phyloP scores from a whole-genome alignment of 2,329 filamentous ascomycete species.

The Penicillium sp. region DNA sequence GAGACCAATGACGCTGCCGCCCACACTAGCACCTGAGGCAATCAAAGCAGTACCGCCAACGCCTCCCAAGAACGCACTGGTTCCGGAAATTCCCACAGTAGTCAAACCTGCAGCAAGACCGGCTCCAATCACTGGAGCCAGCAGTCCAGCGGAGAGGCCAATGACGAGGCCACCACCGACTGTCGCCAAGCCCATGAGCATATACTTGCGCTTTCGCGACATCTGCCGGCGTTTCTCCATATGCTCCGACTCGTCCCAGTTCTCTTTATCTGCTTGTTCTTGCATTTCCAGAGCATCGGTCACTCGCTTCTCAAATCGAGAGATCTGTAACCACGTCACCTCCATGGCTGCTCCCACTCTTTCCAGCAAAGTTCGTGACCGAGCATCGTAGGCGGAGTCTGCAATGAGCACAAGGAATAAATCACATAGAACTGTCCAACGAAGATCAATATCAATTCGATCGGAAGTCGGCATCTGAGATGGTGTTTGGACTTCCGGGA shows the following conservation, averaged over 20 bases:
- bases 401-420: conserved; percentile 93
- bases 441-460: conserved; percentile 90
- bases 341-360: conserved; percentile 76
- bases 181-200: conserved; percentile 95
- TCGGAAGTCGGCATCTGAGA: conserved; percentile 77
- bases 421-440: conserved; percentile 96
- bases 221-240: conserved; percentile 82
- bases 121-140: conserved; percentile 91
- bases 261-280: conserved; percentile 88
- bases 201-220: conserved; percentile 77
- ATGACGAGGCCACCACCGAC: conserved; percentile 95
- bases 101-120: conserved; percentile 93
- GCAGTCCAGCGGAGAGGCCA: conserved; percentile 84
- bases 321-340: conserved; percentile 89
- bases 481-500: conserved; percentile 77
- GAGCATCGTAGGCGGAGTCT: conserved; percentile 89
- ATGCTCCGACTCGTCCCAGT: conserved; percentile 96
- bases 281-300: conserved; percentile 98
- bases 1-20: conserved; percentile 82
- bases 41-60: conserved; percentile 92
- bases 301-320: conserved; percentile 93
- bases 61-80: conserved; percentile 83
- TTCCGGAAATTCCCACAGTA: conserved; percentile 89
- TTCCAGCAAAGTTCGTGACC: conserved; percentile 82
- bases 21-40: conserved; percentile 82